A percentile compares a stretch with the other conserved stretches of the same genome.
phyloP scores from a whole-genome alignment of 1,139 yeast species.

The Magnusiomyces fungicola region DNA sequence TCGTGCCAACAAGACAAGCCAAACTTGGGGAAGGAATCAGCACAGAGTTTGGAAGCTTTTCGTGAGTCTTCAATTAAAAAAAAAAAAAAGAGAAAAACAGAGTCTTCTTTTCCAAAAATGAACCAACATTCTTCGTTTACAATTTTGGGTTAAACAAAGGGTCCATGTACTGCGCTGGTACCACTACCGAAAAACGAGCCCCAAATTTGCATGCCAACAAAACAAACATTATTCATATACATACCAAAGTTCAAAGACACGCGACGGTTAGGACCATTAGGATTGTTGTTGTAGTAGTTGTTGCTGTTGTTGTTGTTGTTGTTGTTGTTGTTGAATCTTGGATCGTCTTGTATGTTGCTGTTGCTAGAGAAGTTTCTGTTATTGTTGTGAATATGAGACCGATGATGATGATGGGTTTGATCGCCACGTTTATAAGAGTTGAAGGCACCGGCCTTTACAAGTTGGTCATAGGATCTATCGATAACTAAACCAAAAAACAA shows the following conservation, averaged over 20 bases:
- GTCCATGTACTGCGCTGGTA: no score
- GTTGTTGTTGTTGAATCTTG: not conserved
- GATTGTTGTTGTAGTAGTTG: not conserved
- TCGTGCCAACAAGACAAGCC: no score
- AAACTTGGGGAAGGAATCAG: no score
- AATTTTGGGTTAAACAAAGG: no score
- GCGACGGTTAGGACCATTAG: not conserved
- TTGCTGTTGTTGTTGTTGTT: not conserved
- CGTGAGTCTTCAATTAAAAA: no score
- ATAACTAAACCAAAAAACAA: not conserved
- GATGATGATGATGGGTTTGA: not conserved
- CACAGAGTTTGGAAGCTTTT: no score
- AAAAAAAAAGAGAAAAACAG: no score
- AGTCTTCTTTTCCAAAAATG: no score
- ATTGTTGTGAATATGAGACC: not conserved
- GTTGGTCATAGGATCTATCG: not conserved
- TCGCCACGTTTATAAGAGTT: not conserved
- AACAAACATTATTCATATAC: no score
- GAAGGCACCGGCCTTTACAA: not conserved
- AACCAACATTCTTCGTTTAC: no score
- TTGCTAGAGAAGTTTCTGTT: not conserved
- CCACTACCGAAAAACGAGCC: no score
- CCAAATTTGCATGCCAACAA: no score
- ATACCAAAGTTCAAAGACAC: not conserved
- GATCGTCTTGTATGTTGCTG: not conserved